A percentile compares a stretch with the other conserved stretches of the same genome.
Evolutionary conservation across 78 protist genomes (phyloP).

Genomic region (Guillardia theta): DNA sequence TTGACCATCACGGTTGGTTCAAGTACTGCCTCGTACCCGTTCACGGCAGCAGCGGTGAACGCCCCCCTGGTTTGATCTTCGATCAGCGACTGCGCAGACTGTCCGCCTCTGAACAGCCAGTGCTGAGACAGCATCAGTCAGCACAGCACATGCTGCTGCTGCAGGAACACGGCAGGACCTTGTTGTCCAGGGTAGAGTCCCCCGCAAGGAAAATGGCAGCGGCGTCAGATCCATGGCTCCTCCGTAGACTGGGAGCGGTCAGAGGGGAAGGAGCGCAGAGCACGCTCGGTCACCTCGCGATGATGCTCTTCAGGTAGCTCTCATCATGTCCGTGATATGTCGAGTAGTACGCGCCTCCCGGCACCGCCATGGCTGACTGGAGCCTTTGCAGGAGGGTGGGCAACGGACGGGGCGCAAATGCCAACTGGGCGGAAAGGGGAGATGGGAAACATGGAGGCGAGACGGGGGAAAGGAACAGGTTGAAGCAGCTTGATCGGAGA

Average conservation of each 20-base stretch:
- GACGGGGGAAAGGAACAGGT: no score
- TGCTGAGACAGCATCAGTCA: not conserved
- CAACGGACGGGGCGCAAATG: no score
- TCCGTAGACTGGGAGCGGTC: no score
- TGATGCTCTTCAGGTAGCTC: not conserved
- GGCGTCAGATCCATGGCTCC: not conserved
- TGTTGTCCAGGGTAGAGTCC: constrained; percentile 42
- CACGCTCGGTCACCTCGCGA: no score
- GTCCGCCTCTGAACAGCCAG: no score
- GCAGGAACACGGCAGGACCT: not conserved
- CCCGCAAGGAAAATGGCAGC: not conserved
- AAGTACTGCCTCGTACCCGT: not conserved
- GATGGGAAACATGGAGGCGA: no score
- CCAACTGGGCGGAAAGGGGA: no score
- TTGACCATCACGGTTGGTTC: not conserved
- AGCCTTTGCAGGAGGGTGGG: no score
- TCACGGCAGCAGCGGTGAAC: not conserved
- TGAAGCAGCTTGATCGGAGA: no score
- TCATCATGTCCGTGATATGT: not conserved
- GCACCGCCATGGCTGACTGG: no score
- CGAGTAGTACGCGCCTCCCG: not conserved
- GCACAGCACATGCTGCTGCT: not conserved
- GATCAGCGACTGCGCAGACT: no score
- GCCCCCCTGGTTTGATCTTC: not conserved
- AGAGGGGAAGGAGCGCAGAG: no score